Base-by-base conservation (phyloP, 257 asterid genomes). In the Solanum chiquidenum region DNA sequence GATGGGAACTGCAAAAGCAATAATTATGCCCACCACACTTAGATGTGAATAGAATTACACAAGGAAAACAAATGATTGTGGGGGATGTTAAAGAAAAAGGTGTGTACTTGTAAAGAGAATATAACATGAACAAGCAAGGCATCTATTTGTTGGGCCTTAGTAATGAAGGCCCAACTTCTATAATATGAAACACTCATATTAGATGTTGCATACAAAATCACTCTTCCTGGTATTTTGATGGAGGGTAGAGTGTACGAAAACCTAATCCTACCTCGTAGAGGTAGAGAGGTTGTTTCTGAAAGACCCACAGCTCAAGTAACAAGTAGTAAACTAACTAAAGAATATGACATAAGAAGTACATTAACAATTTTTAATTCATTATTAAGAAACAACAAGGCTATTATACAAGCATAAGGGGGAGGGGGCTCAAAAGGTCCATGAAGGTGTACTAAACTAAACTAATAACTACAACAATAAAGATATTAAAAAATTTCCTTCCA, bases 391-490 rank as follows among this genome's bases (percentile, higher is more conserved):
- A 90, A 29, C 72, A 79, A 52, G 44, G 76, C 58, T 87, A 89
- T 87, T 62, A 79, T 89, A 90, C 92, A 90, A 46, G 86, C n/a
- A 49, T 60, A 83, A 66, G 83, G 60, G 40, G 58, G 62, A 16
- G 60, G 40, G 69, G 23, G 60, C 18, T 44, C 77, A 62, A 71
- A 58, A 74, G 60, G 82, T 64, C 84, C 83, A 46, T 31, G 31
- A 27, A 68, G 34, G 87, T 64, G 52, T 23, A 83, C 62, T 77
- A 88, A 69, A 44, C 87, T 64, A 62, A 31, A 69, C 86, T 60
- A 83, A 44, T 76, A 88, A 76, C 89, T 88, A 83, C 84, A 74
- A 76, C 6, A 69, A 37, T 38, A 31, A 62, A 37, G 64, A 84
- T 23, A 34, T 21, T 37, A 34, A 73, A 62, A 80, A 49, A 11